Percentiles rank a stretch among this genome's conserved stretches.
These are phyloP conservation scores for Lactarius vividus DNA, from an alignment of 768 basidiomycete genomes.

Conservation along the genomic window DNA sequence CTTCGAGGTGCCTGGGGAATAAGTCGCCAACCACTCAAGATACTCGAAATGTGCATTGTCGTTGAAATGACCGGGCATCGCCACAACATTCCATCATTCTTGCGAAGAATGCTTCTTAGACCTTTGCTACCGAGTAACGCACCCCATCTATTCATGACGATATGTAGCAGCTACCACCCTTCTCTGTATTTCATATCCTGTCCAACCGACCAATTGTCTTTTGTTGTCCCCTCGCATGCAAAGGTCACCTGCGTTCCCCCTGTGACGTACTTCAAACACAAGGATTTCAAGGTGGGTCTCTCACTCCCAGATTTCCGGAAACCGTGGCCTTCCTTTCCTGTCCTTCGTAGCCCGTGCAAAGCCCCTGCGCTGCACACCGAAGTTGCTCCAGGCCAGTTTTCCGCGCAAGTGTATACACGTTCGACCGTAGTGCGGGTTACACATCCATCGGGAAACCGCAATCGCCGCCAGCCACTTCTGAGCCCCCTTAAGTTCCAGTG, in stretches of 20 bases:
- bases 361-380: background rate
- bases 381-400: background rate
- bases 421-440: background rate
- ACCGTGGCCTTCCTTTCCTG: background rate
- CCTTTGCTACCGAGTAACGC: background rate
- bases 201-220: background rate
- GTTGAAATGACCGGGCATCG: background rate
- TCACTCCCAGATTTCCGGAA: background rate
- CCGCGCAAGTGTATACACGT: background rate
- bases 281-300: background rate
- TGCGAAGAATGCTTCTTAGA: background rate
- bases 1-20: constrained; percentile 32
- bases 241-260: background rate
- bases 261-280: background rate
- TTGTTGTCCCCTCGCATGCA: background rate
- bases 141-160: background rate
- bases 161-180: background rate
- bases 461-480: background rate
- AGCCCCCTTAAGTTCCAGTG: background rate
- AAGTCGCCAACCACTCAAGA: background rate
- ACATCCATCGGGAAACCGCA: background rate
- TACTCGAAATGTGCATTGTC: background rate
- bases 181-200: constrained; percentile 1
- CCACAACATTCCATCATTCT: background rate
- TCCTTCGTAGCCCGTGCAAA: background rate